phyloP scores from a whole-genome alignment of 495 filamentous ascomycete genomes.

The Haplographium delicatum region DNA sequence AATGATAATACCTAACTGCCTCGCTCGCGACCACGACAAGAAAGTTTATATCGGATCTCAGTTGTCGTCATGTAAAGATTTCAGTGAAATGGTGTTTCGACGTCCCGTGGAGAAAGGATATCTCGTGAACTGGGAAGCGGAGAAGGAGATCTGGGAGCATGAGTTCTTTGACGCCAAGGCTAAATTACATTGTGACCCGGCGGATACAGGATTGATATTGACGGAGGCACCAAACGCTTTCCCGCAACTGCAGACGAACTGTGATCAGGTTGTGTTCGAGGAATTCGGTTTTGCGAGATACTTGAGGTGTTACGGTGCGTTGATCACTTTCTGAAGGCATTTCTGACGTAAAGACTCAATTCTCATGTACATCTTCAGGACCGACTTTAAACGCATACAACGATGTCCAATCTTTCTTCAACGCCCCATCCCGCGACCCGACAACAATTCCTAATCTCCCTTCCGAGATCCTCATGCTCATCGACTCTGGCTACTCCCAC shows the following conservation, averaged over 20 bases:
- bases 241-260: conserved; percentile 73
- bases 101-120: conserved; percentile 94
- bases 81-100: conserved; percentile 81
- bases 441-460: conserved; percentile 43
- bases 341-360: neutral
- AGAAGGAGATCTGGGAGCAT: conserved; percentile 94
- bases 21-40: conserved; percentile 76
- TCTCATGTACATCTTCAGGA: conserved; percentile 19
- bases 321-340: neutral
- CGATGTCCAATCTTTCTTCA: conserved; percentile 62
- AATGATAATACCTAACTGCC: conserved; percentile 74
- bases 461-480: conserved; percentile 75
- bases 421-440: conserved; percentile 36
- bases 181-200: conserved; percentile 63
- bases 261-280: conserved; percentile 96
- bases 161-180: conserved; percentile 77
- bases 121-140: conserved; percentile 92
- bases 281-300: conserved; percentile 94
- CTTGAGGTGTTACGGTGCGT: conserved; percentile 64
- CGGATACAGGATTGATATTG: conserved; percentile 74
- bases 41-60: conserved; percentile 75
- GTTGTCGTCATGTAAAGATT: conserved; percentile 76
- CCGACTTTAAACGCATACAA: conserved; percentile 80
- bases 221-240: conserved; percentile 90
- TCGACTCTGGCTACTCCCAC: conserved; percentile 91